Evolutionary conservation across 371 early-diverging fungal genomes (phyloP).

Genomic region (Circinella umbellata): DNA sequence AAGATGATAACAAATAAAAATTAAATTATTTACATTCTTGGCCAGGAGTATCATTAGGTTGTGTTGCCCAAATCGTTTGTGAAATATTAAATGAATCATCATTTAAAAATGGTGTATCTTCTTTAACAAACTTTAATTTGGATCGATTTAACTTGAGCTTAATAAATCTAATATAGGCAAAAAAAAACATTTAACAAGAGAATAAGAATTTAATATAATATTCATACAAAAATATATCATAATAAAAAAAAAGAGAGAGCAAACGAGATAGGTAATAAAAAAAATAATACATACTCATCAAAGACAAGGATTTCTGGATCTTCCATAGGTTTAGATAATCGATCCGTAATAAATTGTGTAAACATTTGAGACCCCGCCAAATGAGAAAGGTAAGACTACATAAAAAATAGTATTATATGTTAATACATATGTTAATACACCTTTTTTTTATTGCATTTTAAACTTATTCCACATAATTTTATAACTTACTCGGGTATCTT

Average conservation of each 20-base stretch:
- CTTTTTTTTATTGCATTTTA: not conserved
- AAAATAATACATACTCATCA: constrained; percentile 15
- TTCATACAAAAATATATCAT: not conserved
- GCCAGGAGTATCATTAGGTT: constrained; percentile 29
- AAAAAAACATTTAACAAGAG: constrained; percentile 17
- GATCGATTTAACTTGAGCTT: constrained; percentile 83
- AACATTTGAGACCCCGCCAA: constrained; percentile 81
- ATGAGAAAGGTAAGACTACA: constrained; percentile 58
- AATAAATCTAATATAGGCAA: constrained; percentile 62
- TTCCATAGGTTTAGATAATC: constrained; percentile 64
- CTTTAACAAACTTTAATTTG: constrained; percentile 75
- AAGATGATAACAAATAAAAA: too few species aligned
- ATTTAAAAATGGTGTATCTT: constrained; percentile 79
- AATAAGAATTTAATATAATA: too few species aligned
- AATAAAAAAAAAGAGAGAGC: not conserved
- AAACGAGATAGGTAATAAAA: not conserved
- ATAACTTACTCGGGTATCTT: constrained; percentile 70
- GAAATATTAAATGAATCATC: constrained; percentile 52
- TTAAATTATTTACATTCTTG: constrained; percentile 9
- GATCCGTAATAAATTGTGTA: constrained; percentile 79
- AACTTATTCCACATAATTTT: not conserved
- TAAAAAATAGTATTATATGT: constrained; percentile 22
- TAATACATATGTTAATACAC: too few species aligned
- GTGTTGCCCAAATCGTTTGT: constrained; percentile 51
- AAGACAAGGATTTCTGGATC: constrained; percentile 82